Conservation (phyloP, 2,329 filamentous ascomycete genomes). For the Taxawa tesnikishii region DNA sequence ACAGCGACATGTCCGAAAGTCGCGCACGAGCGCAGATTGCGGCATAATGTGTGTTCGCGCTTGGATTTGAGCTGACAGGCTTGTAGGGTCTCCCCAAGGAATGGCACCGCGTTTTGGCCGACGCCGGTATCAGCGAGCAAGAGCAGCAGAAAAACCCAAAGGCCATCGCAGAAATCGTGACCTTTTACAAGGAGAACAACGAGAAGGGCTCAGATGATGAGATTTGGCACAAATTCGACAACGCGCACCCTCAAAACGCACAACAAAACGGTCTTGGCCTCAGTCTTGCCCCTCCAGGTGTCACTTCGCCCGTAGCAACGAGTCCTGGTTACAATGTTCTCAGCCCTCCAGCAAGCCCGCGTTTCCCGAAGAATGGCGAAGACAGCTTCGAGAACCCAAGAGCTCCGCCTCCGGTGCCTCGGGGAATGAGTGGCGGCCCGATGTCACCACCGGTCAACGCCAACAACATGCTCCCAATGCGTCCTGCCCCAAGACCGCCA, state of each 20-base stretch:
- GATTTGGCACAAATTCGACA: slow-evolving; percentile 91
- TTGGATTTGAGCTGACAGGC: slow-evolving; percentile 12
- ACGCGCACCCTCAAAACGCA: slow-evolving; percentile 52
- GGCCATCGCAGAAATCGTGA: slow-evolving; percentile 88
- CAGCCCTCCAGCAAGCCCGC: slow-evolving; percentile 71
- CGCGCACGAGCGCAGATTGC: too few species aligned
- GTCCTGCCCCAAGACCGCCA: slow-evolving; percentile 82
- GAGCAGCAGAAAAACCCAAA: slow-evolving; percentile 93
- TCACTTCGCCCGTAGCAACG: slow-evolving; percentile 12
- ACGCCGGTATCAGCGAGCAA: slow-evolving; percentile 91
- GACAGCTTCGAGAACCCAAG: slow-evolving; percentile 96
- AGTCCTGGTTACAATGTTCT: slow-evolving; percentile 44
- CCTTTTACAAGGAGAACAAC: slow-evolving; percentile 92
- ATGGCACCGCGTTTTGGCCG: slow-evolving; percentile 92
- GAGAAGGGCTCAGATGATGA: slow-evolving; percentile 71
- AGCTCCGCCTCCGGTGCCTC: slow-evolving; percentile 78
- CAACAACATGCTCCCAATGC: slow-evolving; percentile 50
- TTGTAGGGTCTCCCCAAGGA: slow-evolving; percentile 81
- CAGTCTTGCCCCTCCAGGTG: slow-evolving; percentile 11
- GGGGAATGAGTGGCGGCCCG: slow-evolving; percentile 19
- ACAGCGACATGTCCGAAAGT: too few species aligned
- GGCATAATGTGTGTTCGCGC: background rate
- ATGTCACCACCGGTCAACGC: slow-evolving; percentile 9
- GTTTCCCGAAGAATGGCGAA: slow-evolving; percentile 80
- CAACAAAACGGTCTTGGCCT: slow-evolving; percentile 21